Conservation (phyloP, 2,329 filamentous ascomycete species). For the Aureobasidium leucospermi region DNA sequence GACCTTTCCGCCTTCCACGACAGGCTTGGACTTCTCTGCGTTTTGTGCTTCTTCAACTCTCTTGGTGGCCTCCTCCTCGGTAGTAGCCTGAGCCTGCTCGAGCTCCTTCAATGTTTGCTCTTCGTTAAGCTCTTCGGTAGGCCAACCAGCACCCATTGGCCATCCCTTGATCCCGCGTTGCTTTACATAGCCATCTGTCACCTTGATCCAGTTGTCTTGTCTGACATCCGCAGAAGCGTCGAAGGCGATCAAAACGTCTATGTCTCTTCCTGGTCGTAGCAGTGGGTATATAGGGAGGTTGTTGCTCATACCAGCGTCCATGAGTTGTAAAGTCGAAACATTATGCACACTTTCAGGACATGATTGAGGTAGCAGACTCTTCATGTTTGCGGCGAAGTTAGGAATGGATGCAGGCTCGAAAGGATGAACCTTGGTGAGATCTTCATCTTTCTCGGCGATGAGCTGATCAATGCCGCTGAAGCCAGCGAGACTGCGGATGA, state of each 20-base stretch:
- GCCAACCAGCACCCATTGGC: slow-evolving; percentile 95
- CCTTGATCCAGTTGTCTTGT: slow-evolving; percentile 92
- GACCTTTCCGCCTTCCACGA: slow-evolving; percentile 21
- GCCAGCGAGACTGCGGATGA: slow-evolving; percentile 67
- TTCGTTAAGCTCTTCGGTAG: slow-evolving; percentile 52
- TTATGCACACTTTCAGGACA: slow-evolving; percentile 71
- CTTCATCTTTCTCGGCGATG: slow-evolving; percentile 73
- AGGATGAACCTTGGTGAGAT: slow-evolving; percentile 85
- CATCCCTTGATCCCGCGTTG: slow-evolving; percentile 89
- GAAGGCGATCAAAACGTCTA: slow-evolving; percentile 87
- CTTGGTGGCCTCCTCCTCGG: slow-evolving; percentile 51
- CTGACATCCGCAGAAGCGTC: slow-evolving; percentile 91
- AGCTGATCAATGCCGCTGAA: slow-evolving; percentile 70
- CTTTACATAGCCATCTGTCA: slow-evolving; percentile 84
- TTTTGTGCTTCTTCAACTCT: slow-evolving; percentile 55
- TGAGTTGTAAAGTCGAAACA: slow-evolving; percentile 56
- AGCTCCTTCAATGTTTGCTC: slow-evolving; percentile 59
- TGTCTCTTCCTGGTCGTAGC: slow-evolving; percentile 75
- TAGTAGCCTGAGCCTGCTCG: slow-evolving; percentile 57
- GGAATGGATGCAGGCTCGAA: slow-evolving; percentile 87
- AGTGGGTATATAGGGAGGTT: slow-evolving; percentile 95
- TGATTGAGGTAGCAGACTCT: slow-evolving; percentile 63
- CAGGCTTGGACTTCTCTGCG: slow-evolving; percentile 15
- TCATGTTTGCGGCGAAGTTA: slow-evolving; percentile 81
- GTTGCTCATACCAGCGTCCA: slow-evolving; percentile 99